Conservation (phyloP, 345 rosid genomes). For the Lepidium didymum region DNA sequence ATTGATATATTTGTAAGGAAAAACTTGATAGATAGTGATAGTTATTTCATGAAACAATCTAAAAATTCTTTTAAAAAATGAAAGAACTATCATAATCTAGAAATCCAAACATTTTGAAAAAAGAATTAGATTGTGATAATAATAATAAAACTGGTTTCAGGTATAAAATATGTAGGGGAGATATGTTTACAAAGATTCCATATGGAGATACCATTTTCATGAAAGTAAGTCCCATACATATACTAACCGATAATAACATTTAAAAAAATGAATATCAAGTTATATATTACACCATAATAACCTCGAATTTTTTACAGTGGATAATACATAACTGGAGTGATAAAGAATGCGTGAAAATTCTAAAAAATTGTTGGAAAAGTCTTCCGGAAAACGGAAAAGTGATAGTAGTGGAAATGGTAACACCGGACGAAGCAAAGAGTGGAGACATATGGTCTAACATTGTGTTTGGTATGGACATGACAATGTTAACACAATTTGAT, state of each 20-base stretch:
- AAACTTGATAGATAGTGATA: no score
- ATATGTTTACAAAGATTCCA: constrained; percentile 52
- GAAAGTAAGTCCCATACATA: constrained; percentile 37
- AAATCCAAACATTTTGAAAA: no score
- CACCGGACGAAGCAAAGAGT: constrained; percentile 10
- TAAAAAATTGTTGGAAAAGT: constrained; percentile 35
- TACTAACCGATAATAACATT: neutral
- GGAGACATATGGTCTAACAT: constrained; percentile 16
- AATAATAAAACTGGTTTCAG: constrained; percentile 16
- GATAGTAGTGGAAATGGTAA: constrained; percentile 31
- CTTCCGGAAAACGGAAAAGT: constrained; percentile 30
- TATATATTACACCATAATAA: neutral
- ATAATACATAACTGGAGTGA: constrained; percentile 35
- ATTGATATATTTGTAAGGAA: no score
- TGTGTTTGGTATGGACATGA: constrained; percentile 27
- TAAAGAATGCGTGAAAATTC: constrained; percentile 29
- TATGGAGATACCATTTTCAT: constrained; percentile 70
- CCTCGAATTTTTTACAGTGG: constrained; percentile 4
- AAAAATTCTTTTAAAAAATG: no score
- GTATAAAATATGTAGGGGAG: constrained; percentile 31
- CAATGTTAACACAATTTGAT: constrained; percentile 30
- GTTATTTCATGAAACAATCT: no score
- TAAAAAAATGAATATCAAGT: neutral
- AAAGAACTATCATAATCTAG: no score
- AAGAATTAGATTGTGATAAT: no score